Percentiles rank a stretch among this genome's conserved stretches.
phyloP scores from a whole-genome alignment of 2,329 filamentous ascomycete species.

The Microdochium trichocladiopsis region DNA sequence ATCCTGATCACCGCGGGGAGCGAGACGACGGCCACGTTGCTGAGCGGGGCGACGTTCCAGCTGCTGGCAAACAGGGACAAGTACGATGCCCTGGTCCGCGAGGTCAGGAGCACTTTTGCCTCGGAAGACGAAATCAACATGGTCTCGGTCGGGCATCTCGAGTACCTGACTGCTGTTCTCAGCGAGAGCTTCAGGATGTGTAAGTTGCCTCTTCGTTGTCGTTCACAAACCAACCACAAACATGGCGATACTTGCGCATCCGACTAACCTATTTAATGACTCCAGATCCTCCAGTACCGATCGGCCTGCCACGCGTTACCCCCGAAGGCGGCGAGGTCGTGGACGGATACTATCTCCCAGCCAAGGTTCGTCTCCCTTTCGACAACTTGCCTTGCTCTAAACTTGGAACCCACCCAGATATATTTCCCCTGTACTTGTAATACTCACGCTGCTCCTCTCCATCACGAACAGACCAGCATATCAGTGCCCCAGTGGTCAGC shows the following conservation, averaged over 20 bases:
- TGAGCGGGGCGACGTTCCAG: slow-evolving; percentile 30
- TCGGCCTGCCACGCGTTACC: neutral
- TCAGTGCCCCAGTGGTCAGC: slow-evolving; percentile 3
- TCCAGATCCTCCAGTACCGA: slow-evolving; percentile 10
- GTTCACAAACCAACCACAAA: too few relatives aligned
- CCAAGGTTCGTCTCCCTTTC: neutral
- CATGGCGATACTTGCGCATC: too few relatives aligned
- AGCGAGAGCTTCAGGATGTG: slow-evolving; percentile 21
- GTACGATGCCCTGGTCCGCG: slow-evolving; percentile 24
- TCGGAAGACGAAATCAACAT: slow-evolving; percentile 20
- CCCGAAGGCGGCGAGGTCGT: neutral
- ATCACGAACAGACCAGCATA: neutral
- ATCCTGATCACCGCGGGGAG: slow-evolving; percentile 36
- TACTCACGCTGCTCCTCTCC: too few relatives aligned
- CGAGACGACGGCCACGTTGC: slow-evolving; percentile 41
- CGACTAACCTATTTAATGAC: too few relatives aligned
- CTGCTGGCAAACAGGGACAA: slow-evolving; percentile 27
- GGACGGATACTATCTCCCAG: neutral
- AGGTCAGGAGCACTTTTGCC: slow-evolving; percentile 29
- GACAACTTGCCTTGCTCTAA: neutral
- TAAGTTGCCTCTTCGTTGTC: neutral
- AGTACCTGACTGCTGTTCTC: slow-evolving; percentile 20
- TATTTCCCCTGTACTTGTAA: too few relatives aligned
- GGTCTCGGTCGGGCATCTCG: slow-evolving; percentile 11
- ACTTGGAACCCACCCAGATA: too few relatives aligned